phyloP scores from a whole-genome alignment of 2,329 filamentous ascomycete species.

The Scytalidium sp. region DNA sequence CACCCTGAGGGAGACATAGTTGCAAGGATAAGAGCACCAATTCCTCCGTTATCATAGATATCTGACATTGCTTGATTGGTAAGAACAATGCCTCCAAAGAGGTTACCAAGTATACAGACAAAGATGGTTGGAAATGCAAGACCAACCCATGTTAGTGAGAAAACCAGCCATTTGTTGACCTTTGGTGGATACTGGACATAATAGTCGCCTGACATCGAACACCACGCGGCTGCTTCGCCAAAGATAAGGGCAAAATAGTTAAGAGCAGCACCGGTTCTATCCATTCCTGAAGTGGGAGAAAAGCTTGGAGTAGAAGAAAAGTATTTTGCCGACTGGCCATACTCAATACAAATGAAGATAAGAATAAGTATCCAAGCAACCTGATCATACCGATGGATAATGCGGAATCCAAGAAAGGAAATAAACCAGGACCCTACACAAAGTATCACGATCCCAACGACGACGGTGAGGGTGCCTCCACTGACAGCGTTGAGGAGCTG shows the following conservation, averaged over 20 bases:
- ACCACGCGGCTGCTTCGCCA: not conserved
- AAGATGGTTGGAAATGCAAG: not conserved
- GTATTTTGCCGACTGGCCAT: conserved; percentile 11
- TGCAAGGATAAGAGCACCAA: not conserved
- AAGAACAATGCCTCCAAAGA: not conserved
- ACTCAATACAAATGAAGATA: conserved; percentile 28
- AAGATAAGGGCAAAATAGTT: conserved; percentile 1
- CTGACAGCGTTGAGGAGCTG: conserved; percentile 53
- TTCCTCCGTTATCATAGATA: not conserved
- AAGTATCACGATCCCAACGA: conserved; percentile 59
- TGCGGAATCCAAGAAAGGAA: conserved; percentile 56
- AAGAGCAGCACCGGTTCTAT: not conserved
- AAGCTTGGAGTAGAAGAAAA: conserved; percentile 9
- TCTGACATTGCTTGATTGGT: not conserved
- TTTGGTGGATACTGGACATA: not conserved
- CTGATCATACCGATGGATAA: conserved; percentile 54
- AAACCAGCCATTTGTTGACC: not conserved
- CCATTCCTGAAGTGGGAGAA: not conserved
- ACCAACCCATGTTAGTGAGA: not conserved
- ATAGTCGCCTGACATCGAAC: conserved; percentile 1
- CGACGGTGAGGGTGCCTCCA: conserved; percentile 44
- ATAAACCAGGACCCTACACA: conserved; percentile 51
- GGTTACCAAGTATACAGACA: not conserved
- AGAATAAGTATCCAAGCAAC: conserved; percentile 56
- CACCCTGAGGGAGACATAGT: not conserved